Base-by-base conservation (phyloP, 202 grass and related monocot species). In the Thinopyrum obtusiflorum region DNA sequence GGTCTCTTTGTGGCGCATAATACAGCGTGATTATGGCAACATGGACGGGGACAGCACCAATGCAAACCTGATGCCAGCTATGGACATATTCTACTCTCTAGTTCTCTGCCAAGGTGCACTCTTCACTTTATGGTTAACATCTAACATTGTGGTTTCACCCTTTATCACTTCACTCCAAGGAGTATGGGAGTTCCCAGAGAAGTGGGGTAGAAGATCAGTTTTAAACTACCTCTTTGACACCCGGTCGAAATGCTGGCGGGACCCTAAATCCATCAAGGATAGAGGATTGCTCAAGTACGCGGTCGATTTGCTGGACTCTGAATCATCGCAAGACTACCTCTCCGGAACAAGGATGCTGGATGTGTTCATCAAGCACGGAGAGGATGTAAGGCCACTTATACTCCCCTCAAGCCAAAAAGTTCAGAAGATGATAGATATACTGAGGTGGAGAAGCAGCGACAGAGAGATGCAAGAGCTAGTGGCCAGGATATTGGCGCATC, bases 361-460 rank as follows among this genome's bases (percentile, higher is more conserved):
- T 20, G 4, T 8, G 4, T 32, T 85, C 32, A 68, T 85, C 9
- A 68, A 1, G 23, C 31, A 10, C 3, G 35, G 5, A 20, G 55
- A 3, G 0, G 18, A 66, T n/a, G 36, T 44, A 15, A 65, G 73
- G 32, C 9, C 73, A 1, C 24, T 79, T 23, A 21, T 85, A 0
- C 83, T 78, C 2, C 33, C 44, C 11, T 85, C 74, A 0, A 42
- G 83, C 15, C 32, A 47, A 2, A 85, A 61, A 64, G 31, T 85
- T 39, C 63, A 85, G 24, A 85, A 85, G 63, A 47, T 85, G 11
- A 59, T 85, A 0, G 83, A 59, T 23, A 21, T 10, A 0, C 12
- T 85, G 6, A 5, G 73, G 2, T 23, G 23, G 23, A 72, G 37
- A 9, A 73, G 70, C 23, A 73, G 70, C 0, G 24, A 27, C 6